Base-by-base conservation (phyloP, 2,329 filamentous ascomycete genomes). In the Emericellopsis cladophorae region DNA sequence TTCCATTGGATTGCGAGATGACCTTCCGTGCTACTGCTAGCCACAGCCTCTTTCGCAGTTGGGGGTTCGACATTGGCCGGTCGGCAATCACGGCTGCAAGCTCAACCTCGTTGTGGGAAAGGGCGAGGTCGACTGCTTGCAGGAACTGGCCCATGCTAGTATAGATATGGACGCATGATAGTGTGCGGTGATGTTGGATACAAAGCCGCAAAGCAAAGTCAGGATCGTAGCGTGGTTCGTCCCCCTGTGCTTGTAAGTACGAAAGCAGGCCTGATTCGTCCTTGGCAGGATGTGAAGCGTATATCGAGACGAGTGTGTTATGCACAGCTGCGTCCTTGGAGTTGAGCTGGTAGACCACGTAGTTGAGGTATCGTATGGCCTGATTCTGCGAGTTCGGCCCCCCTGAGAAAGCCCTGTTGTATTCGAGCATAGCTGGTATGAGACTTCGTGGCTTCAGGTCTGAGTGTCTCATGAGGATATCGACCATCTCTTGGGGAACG, bases 121-220 rank as follows among this genome's bases (percentile, higher is more conserved):
- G 71, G 1, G 92, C 92, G 5, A 98, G 74, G 54, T 95, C 86
- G 4, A 98, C 92, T 1, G 90, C 90, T 59, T 93, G 86, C 15
- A 86, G 75, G 55, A 94, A 95, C 58, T 96, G 88, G 1, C 83
- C 83, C 90, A 98, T 98, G 45, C 81, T 84, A 42, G 84, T 94
- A 67, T 96, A 98, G 46, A 98, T 95, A 59, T 96, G 89, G 5
- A 96, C 90, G 54, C 89, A 95, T 12, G 87, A 93, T 47, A 95
- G 80, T 1, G 95, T 89, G 36, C 92, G 83, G 49, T 89, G 81
- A 61, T 98, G 81, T 52, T 95, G 84, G 48, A 98, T 96, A 62
- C 92, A 98, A 11, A 96, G 74, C 11, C 92, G 83, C 24, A 98
- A 78, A 2, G 92, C 92, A 61, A 98, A 98, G 59, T 98, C 92